Evolutionary conservation across 2,329 filamentous ascomycete genomes (phyloP).

Genomic region (Ramularia endophylla): DNA sequence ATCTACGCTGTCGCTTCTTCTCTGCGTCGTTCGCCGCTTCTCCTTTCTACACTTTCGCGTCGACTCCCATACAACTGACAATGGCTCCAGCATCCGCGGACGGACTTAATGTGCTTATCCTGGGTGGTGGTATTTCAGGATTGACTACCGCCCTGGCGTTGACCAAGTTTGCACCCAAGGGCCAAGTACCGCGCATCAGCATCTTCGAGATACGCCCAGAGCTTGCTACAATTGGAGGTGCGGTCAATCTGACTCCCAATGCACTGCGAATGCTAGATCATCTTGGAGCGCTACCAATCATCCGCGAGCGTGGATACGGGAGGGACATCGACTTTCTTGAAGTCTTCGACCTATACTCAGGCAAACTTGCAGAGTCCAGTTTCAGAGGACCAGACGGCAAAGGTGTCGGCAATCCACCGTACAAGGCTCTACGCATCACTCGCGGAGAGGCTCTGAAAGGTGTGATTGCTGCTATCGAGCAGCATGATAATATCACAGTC

Average conservation of each 20-base stretch:
- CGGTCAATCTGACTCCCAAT: slow-evolving; percentile 45
- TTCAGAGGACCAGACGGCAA: slow-evolving; percentile 39
- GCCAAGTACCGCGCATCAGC: slow-evolving; percentile 35
- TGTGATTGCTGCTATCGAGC: slow-evolving; percentile 36
- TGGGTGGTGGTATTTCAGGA: slow-evolving; percentile 49
- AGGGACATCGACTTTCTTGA: slow-evolving; percentile 39
- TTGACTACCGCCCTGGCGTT: slow-evolving; percentile 46
- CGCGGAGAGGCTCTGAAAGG: slow-evolving; percentile 40
- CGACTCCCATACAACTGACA: background rate
- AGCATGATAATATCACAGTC: slow-evolving; percentile 37
- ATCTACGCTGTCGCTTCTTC: background rate
- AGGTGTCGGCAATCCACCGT: slow-evolving; percentile 40
- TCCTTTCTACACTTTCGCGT: background rate
- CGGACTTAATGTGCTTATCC: slow-evolving; percentile 40
- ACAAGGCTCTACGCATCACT: slow-evolving; percentile 40
- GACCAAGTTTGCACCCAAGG: slow-evolving; percentile 37
- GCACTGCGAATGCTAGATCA: slow-evolving; percentile 37
- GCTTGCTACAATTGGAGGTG: slow-evolving; percentile 42
- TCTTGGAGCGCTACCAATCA: slow-evolving; percentile 32
- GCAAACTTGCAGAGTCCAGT: slow-evolving; percentile 38
- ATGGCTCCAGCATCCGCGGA: slow-evolving; percentile 27
- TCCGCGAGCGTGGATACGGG: slow-evolving; percentile 36
- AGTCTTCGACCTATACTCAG: slow-evolving; percentile 41
- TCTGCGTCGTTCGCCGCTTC: background rate
- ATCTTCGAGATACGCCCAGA: slow-evolving; percentile 45